Conservation (phyloP, 108 stramenopile genomes). For the Nannochloropsis granulata region DNA sequence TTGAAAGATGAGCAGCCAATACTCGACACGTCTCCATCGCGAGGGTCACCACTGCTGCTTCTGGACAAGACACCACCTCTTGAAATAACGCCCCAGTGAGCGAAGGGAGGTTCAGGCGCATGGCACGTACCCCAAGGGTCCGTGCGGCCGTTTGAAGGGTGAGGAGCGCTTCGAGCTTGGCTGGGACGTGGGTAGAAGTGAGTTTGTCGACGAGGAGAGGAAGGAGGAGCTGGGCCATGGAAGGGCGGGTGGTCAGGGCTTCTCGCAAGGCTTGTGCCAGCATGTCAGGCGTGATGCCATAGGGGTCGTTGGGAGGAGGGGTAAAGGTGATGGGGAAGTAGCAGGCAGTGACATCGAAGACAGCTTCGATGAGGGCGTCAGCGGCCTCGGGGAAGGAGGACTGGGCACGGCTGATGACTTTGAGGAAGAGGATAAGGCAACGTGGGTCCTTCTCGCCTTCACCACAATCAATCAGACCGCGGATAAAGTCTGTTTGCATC, state of each 20-base stretch:
- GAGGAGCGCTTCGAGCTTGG: constrained; percentile 8
- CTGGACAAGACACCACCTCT: not conserved
- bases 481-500: constrained; percentile 12
- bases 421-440: constrained; percentile 18
- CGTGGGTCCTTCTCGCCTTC: constrained; percentile 31
- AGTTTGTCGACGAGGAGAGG: constrained; percentile 25
- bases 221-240: constrained; percentile 6
- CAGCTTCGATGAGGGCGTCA: constrained; percentile 11
- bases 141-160: not conserved
- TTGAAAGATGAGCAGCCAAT: not conserved
- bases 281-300: constrained; percentile 29
- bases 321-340: constrained; percentile 37
- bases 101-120: not conserved
- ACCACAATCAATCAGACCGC: constrained; percentile 3
- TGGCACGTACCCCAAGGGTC: not conserved
- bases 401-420: constrained; percentile 5
- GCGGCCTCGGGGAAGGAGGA: not conserved
- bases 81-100: constrained; percentile 4
- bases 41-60: not conserved
- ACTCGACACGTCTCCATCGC: not conserved
- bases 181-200: constrained; percentile 2
- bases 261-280: constrained; percentile 8
- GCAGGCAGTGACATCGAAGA: constrained; percentile 28
- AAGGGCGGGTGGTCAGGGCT: constrained; percentile 2
- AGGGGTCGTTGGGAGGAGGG: constrained; percentile 30